A percentile compares a stretch with the other conserved stretches of the same genome.
Conservation (phyloP, 208 protist species). For the Acanthamoeba triangularis region DNA sequence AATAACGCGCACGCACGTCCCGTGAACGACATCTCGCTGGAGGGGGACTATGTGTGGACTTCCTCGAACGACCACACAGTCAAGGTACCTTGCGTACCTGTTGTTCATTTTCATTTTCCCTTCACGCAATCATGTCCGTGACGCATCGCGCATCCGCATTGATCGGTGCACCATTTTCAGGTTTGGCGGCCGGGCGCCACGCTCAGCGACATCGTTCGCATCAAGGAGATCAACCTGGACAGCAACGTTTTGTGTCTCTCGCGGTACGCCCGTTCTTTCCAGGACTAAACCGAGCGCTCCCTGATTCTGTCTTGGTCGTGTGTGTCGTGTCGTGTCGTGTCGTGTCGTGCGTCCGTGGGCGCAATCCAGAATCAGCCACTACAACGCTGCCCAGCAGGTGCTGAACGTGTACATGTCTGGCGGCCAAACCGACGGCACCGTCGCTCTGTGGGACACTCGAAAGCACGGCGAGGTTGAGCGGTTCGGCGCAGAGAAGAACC, state of each 20-base stretch:
- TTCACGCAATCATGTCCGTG: too few relatives aligned
- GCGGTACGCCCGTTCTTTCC: background rate
- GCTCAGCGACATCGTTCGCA: conserved; percentile 32
- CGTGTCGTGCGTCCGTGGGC: too few relatives aligned
- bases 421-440: conserved; percentile 30
- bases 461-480: conserved; percentile 26
- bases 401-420: conserved; percentile 48
- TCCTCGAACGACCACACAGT: conserved; percentile 34
- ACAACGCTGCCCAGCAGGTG: conserved; percentile 48
- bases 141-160: too few relatives aligned
- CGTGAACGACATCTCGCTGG: conserved; percentile 41
- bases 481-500: conserved; percentile 48
- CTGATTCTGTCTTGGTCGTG: background rate
- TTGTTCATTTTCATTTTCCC: background rate
- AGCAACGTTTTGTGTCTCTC: conserved; percentile 47
- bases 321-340: background rate
- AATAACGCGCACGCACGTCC: conserved; percentile 64
- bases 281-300: background rate
- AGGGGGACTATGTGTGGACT: conserved; percentile 52
- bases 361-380: conserved; percentile 46
- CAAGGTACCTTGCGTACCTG: background rate
- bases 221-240: conserved; percentile 30
- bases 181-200: conserved; percentile 43
- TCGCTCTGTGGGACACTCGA: conserved; percentile 46
- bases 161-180: background rate